phyloP scores from a whole-genome alignment of 176 grass and related monocot species.

The Eleusine coracana region DNA sequence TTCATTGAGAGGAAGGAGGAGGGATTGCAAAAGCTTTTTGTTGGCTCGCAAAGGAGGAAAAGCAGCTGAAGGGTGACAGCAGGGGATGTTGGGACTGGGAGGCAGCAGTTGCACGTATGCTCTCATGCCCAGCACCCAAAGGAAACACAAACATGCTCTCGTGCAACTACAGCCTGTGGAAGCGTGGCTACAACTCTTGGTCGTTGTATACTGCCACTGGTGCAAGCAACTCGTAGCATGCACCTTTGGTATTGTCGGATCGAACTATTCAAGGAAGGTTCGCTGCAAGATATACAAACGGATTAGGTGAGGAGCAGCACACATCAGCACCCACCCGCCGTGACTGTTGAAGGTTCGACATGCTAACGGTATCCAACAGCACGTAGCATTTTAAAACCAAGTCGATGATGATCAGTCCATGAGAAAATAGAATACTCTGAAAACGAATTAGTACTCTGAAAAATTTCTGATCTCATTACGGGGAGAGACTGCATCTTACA shows the following conservation, averaged over 20 bases:
- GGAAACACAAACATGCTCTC: constrained; percentile 30
- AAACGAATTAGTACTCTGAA: not conserved
- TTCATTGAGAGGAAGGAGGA: not conserved
- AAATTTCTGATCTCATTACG: not conserved
- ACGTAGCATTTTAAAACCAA: not conserved
- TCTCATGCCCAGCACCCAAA: constrained; percentile 16
- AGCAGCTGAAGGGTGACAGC: not conserved
- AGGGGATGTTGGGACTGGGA: constrained; percentile 20
- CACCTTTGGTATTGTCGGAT: not conserved
- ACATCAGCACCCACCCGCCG: constrained; percentile 19
- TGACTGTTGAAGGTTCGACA: constrained; percentile 29
- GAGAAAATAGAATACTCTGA: not conserved
- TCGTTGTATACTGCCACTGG: constrained; percentile 6
- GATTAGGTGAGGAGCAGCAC: not conserved
- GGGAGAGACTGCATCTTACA: constrained; percentile 25
- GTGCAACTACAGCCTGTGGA: constrained; percentile 8
- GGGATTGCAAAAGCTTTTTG: not conserved
- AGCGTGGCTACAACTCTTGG: constrained; percentile 31
- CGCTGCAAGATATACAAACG: not conserved
- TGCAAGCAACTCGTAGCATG: not conserved
- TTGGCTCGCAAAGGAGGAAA: constrained; percentile 20
- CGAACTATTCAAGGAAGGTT: constrained; percentile 19
- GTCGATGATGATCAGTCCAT: not conserved
- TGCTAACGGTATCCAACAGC: constrained; percentile 47
- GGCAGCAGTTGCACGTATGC: constrained; percentile 26